phyloP scores from a whole-genome alignment of 225 moss, liverwort and hornwort genomes.

The Polytrichum formosum region DNA sequence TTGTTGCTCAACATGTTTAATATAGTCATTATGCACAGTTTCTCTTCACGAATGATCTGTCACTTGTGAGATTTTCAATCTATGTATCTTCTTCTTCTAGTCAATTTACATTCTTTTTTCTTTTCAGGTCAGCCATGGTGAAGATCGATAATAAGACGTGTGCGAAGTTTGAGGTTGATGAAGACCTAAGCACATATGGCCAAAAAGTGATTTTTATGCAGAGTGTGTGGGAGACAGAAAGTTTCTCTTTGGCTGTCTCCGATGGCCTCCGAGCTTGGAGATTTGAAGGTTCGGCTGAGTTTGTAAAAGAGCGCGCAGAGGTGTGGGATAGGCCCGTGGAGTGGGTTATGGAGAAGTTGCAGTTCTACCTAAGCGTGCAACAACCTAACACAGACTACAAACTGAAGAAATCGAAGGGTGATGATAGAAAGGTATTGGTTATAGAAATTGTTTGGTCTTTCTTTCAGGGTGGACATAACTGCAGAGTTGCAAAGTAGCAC shows the following conservation, averaged over 20 bases:
- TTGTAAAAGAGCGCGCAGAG: constrained; percentile 31
- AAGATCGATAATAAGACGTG: constrained; percentile 26
- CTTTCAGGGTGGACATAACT: not conserved
- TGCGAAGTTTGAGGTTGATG: constrained; percentile 20
- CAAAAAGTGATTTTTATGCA: constrained; percentile 34
- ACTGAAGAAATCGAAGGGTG: constrained; percentile 34
- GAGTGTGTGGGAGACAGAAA: constrained; percentile 23
- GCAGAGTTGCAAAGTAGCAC: not conserved
- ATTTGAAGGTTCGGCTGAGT: constrained; percentile 38
- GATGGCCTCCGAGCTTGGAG: constrained; percentile 39
- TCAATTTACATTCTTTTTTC: no score
- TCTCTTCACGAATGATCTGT: no score
- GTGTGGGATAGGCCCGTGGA: constrained; percentile 62
- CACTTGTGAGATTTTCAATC: no score
- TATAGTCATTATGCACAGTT: no score
- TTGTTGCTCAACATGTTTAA: no score
- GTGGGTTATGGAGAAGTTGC: constrained; percentile 58
- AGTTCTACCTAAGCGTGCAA: constrained; percentile 43
- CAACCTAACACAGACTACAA: constrained; percentile 45
- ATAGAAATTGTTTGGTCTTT: not conserved
- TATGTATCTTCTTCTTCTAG: no score
- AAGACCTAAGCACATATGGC: constrained; percentile 5
- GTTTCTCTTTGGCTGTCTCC: constrained; percentile 29
- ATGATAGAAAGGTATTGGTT: constrained; percentile 42
- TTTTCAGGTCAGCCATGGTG: constrained; percentile 14